Evolutionary conservation across 2,329 filamentous ascomycete species (phyloP), one percentile per base, ranked within the genome.

Genomic region (Sclerotinia spermophila): DNA sequence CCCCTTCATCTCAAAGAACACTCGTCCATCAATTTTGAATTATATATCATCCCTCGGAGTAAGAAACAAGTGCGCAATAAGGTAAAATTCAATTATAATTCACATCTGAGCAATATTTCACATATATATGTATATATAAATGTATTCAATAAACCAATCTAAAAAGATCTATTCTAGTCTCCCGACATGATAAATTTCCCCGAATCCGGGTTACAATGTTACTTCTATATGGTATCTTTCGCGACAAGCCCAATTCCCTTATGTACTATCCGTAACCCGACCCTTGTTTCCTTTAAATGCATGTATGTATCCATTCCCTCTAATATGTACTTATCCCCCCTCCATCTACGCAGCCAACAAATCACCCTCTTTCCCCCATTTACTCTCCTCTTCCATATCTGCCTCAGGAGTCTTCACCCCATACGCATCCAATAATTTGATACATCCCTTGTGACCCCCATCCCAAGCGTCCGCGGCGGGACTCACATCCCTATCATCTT

Each of bases 141-240:
- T 42, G 40, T 42, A 51, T 51, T 53, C n/a, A 17, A 53, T 15
- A 38, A 35, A 13, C 30, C 19, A 58, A 58, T 58, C 53, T 33
- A 56, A 21, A 24, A 56, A 56, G 33, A 27, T 2, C 10, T 24
- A 35, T 24, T 38, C 21, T 38, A 58, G 38, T n/a, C 11, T 24
- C 35, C 30, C 0, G 38, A 58, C 35, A 21, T 44, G 5, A 56
- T 24, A 24, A 62, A 24, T 13, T 21, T 33, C 17, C 66, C 66
- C 30, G 17, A 68, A 48, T 38, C n/a, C 40, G 30, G 66, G 38
- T 58, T 4, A 15, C 42, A 61, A 45, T 38, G 7, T 30, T 61
- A 44, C 27, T 48, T 59, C 55, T 27, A 61, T 61, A 48, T 61
- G 55, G 66, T 68, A 68, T 68, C 66, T 68, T 38, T 68, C 66